Conservation (phyloP, 1,139 yeast genomes). For the Schwanniomyces etchellsii region DNA sequence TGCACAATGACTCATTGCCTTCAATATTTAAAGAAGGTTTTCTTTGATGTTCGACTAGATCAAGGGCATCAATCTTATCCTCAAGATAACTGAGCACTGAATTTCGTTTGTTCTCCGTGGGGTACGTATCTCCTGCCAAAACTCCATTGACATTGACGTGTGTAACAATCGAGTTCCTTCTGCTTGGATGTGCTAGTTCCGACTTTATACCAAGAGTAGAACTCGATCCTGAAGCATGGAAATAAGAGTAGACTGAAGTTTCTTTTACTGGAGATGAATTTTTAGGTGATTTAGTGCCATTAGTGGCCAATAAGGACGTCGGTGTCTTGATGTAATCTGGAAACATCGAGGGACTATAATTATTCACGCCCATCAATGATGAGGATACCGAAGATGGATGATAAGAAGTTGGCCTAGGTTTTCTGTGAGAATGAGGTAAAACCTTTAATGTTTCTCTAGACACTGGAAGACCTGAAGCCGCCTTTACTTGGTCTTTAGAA, state of each 20-base stretch:
- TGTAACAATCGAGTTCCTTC: slow-evolving; percentile 41
- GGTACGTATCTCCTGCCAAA: slow-evolving; percentile 27
- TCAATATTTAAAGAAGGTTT: no score
- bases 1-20: not conserved
- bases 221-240: slow-evolving; percentile 6
- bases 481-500: slow-evolving; percentile 1
- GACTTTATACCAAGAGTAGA: slow-evolving; percentile 12
- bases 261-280: slow-evolving; percentile 31
- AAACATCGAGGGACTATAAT: slow-evolving; percentile 15
- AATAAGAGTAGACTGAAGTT: slow-evolving; percentile 14
- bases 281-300: slow-evolving; percentile 19
- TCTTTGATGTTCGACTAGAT: slow-evolving; percentile 23
- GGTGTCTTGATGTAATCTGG: slow-evolving; percentile 30
- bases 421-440: slow-evolving; percentile 42
- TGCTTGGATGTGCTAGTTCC: slow-evolving; percentile 12
- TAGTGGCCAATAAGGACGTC: slow-evolving; percentile 6
- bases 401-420: slow-evolving; percentile 76
- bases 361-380: slow-evolving; percentile 18
- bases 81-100: slow-evolving; percentile 43
- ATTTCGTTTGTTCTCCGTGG: slow-evolving; percentile 29
- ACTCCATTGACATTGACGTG: slow-evolving; percentile 46
- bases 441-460: slow-evolving; percentile 19
- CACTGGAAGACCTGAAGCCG: slow-evolving; percentile 3
- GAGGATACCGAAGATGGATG: slow-evolving; percentile 56
- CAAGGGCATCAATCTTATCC: slow-evolving; percentile 42